Evolutionary conservation across 164 flowering plant genomes (phyloP).

Genomic region (Umbilicus rupestris): DNA sequence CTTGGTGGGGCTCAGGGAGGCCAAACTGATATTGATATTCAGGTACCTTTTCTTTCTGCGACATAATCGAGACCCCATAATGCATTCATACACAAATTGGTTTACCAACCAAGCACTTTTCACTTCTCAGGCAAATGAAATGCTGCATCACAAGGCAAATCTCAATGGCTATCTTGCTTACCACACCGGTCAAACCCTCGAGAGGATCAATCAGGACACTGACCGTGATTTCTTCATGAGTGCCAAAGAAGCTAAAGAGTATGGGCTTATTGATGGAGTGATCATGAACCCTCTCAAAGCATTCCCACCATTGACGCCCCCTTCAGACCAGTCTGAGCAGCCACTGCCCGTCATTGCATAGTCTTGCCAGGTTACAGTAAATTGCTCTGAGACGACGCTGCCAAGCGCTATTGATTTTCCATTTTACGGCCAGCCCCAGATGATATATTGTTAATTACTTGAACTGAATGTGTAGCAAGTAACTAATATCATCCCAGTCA

Average conservation of each 20-base stretch:
- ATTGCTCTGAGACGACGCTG: background rate
- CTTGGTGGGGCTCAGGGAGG: constrained; percentile 95
- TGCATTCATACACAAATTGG: background rate
- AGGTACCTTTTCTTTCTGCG: constrained; percentile 31
- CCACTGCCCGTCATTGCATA: background rate
- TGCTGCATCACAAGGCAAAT: constrained; percentile 83
- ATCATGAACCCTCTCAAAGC: constrained; percentile 91
- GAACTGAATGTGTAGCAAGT: background rate
- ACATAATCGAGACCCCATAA: background rate
- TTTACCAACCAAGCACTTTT: background rate
- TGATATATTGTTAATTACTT: background rate
- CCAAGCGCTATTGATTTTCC: background rate
- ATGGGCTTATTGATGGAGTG: constrained; percentile 86
- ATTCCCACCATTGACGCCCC: constrained; percentile 54
- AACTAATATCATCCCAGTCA: background rate
- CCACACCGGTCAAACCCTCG: constrained; percentile 70
- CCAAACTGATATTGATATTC: constrained; percentile 74
- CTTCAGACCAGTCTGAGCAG: constrained; percentile 18
- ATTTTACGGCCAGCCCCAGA: background rate
- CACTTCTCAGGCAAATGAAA: constrained; percentile 62
- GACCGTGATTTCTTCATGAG: constrained; percentile 97
- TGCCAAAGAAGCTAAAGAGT: constrained; percentile 85
- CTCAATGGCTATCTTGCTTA: background rate
- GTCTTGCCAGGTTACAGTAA: background rate
- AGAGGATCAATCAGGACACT: constrained; percentile 75